phyloP scores from a whole-genome alignment of 805 yeast species.

The Danielia reshetovae region DNA sequence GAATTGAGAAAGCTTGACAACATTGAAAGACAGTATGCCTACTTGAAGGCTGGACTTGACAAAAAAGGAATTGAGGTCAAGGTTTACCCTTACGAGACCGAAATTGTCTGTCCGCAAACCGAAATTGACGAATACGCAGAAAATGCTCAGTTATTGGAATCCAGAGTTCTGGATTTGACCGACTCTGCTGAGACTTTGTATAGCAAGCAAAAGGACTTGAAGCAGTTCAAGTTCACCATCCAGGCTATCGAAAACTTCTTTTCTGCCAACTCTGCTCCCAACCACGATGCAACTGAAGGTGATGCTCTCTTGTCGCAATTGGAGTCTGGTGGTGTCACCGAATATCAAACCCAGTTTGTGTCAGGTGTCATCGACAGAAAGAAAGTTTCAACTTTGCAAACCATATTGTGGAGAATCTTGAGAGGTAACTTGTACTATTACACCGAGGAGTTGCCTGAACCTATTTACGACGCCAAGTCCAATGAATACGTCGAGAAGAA shows the following conservation, averaged over 20 bases:
- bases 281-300: conserved; percentile 22
- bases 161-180: conserved; percentile 65
- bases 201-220: conserved; percentile 57
- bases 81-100: conserved; percentile 32
- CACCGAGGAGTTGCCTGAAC: conserved; percentile 66
- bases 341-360: conserved; percentile 44
- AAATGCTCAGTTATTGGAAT: conserved; percentile 65
- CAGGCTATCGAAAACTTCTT: conserved; percentile 36
- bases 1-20: conserved; percentile 83
- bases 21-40: conserved; percentile 71
- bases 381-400: conserved; percentile 68
- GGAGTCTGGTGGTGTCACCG: conserved; percentile 30
- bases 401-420: conserved; percentile 85
- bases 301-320: conserved; percentile 37
- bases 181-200: conserved; percentile 64
- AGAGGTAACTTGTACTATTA: conserved; percentile 88
- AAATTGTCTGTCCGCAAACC: conserved; percentile 39
- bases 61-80: conserved; percentile 41
- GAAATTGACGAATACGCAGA: conserved; percentile 70
- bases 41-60: conserved; percentile 45
- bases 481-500: conserved; percentile 63
- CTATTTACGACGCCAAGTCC: conserved; percentile 58
- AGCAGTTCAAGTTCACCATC: conserved; percentile 60
- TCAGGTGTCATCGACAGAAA: conserved; percentile 80
- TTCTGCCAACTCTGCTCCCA: conserved; percentile 23